phyloP scores from a whole-genome alignment of 225 moss, liverwort and hornwort genomes.

The Pseudoscleropodium purum region DNA sequence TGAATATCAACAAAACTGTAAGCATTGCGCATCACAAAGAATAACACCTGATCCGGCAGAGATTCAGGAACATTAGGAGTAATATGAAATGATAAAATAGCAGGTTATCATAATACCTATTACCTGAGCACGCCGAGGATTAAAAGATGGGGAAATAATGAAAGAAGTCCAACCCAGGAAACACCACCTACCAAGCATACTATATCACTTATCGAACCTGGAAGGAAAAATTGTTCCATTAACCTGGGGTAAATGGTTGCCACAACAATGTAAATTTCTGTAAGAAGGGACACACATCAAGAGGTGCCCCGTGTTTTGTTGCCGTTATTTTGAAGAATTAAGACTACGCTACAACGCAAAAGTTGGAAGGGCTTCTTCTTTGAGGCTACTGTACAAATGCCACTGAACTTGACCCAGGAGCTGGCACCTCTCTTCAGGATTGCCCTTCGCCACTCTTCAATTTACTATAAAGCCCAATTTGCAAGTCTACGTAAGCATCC shows the following conservation, averaged over 20 bases:
- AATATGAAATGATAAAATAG: neutral
- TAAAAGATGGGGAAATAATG: neutral
- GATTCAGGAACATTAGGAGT: neutral
- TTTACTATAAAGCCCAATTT: constrained; percentile 28
- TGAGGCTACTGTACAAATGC: constrained; percentile 32
- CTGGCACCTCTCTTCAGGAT: constrained; percentile 24
- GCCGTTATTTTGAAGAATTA: constrained; percentile 35
- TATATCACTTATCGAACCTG: neutral
- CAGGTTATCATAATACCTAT: neutral
- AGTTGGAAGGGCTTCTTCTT: constrained; percentile 7
- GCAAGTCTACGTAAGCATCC: constrained; percentile 41
- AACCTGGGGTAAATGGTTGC: constrained; percentile 26
- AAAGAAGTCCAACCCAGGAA: neutral
- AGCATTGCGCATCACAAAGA: neutral
- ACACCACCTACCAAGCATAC: neutral
- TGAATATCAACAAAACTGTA: neutral
- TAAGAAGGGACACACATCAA: constrained; percentile 23
- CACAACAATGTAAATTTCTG: constrained; percentile 25
- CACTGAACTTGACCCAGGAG: constrained; percentile 15
- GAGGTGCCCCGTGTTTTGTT: constrained; percentile 27
- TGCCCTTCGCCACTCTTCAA: constrained; percentile 29
- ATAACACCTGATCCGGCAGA: neutral
- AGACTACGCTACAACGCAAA: constrained; percentile 32
- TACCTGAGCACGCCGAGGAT: neutral
- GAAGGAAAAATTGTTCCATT: constrained; percentile 26